Conservation (phyloP, 192 early-diverging fungal genomes). For the Rhizophagus clarus region DNA sequence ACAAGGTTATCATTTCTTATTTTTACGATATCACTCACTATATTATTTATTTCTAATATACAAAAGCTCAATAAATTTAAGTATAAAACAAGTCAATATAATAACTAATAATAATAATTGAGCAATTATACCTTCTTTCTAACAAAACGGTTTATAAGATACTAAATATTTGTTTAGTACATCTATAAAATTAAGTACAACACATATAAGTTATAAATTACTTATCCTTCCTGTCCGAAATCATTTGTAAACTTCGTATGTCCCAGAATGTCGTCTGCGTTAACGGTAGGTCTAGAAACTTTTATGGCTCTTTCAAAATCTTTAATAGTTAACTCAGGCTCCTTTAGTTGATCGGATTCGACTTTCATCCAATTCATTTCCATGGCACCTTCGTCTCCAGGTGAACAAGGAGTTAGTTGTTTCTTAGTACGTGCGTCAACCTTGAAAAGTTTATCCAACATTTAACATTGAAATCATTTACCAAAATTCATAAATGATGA, state of each 20-base stretch:
- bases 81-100: no score
- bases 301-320: conserved; percentile 88
- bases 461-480: conserved; percentile 7
- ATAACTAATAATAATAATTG: no score
- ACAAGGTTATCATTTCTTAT: no score
- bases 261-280: conserved; percentile 74
- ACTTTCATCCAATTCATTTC: conserved; percentile 92
- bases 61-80: no score
- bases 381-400: conserved; percentile 82
- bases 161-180: no score
- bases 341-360: conserved; percentile 81
- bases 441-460: conserved; percentile 35
- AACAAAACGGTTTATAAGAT: no score
- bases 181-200: no score
- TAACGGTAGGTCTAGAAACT: conserved; percentile 80
- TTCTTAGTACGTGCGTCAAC: conserved; percentile 59
- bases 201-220: not conserved
- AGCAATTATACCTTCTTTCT: no score
- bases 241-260: conserved; percentile 92
- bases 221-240: conserved; percentile 62
- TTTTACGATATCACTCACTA: no score
- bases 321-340: conserved; percentile 81
- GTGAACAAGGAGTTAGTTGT: conserved; percentile 91
- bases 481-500: not conserved
- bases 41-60: no score